These are phyloP conservation scores for Aspergillus indologenus DNA, from an alignment of 495 filamentous ascomycete genomes.

Conservation along the genomic window DNA sequence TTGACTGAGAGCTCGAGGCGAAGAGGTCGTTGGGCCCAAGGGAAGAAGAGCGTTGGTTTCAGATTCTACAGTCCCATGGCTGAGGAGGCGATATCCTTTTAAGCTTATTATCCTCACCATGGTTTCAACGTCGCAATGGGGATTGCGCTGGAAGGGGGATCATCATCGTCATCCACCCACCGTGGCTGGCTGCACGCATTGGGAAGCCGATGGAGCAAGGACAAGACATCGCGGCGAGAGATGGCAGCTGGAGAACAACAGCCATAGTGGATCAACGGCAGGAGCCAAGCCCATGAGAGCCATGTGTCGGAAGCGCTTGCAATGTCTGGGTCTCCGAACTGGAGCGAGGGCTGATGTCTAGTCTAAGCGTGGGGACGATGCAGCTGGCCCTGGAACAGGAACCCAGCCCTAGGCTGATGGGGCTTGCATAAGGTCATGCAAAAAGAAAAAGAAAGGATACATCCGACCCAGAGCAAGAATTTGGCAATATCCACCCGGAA, in stretches of 20 bases:
- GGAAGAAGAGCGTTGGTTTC: conserved; percentile 12
- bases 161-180: conserved; percentile 26
- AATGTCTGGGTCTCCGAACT: conserved; percentile 10
- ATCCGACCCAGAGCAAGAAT: not conserved
- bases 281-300: conserved; percentile 13
- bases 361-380: conserved; percentile 19
- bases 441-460: conserved; percentile 3
- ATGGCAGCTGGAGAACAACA: conserved; percentile 28
- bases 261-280: conserved; percentile 26
- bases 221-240: conserved; percentile 29
- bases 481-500: not conserved
- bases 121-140: conserved; percentile 1
- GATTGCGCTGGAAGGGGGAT: conserved; percentile 16
- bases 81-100: conserved; percentile 28
- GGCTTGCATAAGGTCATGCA: conserved; percentile 10
- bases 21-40: conserved; percentile 11
- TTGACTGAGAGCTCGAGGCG: conserved; percentile 10
- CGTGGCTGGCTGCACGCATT: conserved; percentile 32
- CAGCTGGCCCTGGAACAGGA: conserved; percentile 16
- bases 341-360: conserved; percentile 10
- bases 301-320: conserved; percentile 16
- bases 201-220: conserved; percentile 24
- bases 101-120: conserved; percentile 17
- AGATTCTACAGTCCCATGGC: conserved; percentile 15
- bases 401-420: conserved; percentile 4